Conservation (phyloP, 192 early-diverging fungal genomes). For the Entophlyctis helioformis region DNA sequence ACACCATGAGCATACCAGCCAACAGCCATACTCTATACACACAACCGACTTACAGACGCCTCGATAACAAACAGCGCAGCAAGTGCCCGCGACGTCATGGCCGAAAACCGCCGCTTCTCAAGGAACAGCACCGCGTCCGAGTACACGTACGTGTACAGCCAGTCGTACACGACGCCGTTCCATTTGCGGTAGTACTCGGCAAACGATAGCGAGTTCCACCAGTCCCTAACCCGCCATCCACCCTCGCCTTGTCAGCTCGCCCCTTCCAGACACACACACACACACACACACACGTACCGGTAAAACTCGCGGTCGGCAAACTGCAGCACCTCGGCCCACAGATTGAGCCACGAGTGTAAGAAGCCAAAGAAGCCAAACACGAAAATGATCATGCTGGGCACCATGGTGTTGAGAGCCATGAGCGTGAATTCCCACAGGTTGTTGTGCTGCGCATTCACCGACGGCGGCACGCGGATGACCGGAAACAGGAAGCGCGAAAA, state of each 20-base stretch:
- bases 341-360: no score
- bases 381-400: not conserved
- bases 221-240: no score
- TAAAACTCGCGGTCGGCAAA: conserved; percentile 4
- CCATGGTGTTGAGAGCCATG: not conserved
- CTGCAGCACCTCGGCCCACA: no score
- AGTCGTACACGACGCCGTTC: conserved; percentile 5
- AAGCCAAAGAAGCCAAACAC: no score
- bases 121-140: conserved; percentile 1
- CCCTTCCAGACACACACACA: no score
- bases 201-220: conserved; percentile 1
- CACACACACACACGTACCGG: not conserved
- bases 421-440: not conserved
- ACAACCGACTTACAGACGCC: no score
- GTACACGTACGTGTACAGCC: conserved; percentile 1
- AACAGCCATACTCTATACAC: no score
- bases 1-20: no score
- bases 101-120: not conserved
- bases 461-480: not conserved
- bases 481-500: not conserved
- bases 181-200: conserved; percentile 2
- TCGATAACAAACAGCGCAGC: not conserved
- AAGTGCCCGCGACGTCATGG: not conserved
- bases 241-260: no score
- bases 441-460: conserved; percentile 1